Evolutionary conservation across 495 filamentous ascomycete genomes (phyloP).

Genomic region (Lentithecium fluviatile): DNA sequence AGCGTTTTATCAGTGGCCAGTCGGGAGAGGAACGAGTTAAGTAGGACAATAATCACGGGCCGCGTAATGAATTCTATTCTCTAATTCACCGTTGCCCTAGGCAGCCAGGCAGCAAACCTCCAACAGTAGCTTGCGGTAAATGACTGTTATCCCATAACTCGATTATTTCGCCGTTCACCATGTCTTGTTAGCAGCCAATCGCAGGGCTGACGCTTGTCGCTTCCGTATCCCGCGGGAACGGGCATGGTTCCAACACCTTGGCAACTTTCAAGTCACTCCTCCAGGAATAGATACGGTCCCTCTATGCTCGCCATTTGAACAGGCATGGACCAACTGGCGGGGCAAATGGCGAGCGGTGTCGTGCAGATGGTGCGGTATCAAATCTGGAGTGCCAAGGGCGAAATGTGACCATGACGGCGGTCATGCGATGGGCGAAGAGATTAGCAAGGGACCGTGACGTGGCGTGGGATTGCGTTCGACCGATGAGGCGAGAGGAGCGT

Average conservation of each 20-base stretch:
- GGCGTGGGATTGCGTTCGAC: neutral
- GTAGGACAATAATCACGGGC: neutral
- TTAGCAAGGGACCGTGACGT: neutral
- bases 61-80: neutral
- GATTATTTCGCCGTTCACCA: neutral
- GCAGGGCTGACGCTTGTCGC: neutral
- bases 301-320: neutral
- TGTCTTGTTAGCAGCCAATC: neutral
- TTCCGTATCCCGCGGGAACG: constrained; percentile 11
- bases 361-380: neutral
- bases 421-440: neutral
- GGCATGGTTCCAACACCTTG: neutral
- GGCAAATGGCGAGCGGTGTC: neutral
- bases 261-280: neutral
- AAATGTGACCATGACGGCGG: neutral
- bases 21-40: neutral
- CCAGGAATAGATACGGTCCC: constrained; percentile 1
- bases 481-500: neutral
- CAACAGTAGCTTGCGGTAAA: neutral
- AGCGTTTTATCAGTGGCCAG: neutral
- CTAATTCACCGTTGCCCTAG: neutral
- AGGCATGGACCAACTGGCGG: neutral
- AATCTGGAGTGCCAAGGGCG: neutral
- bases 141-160: neutral
- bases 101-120: neutral